Conservation (phyloP, 148 eudicot genomes). For the Chenopodium suecicum region DNA sequence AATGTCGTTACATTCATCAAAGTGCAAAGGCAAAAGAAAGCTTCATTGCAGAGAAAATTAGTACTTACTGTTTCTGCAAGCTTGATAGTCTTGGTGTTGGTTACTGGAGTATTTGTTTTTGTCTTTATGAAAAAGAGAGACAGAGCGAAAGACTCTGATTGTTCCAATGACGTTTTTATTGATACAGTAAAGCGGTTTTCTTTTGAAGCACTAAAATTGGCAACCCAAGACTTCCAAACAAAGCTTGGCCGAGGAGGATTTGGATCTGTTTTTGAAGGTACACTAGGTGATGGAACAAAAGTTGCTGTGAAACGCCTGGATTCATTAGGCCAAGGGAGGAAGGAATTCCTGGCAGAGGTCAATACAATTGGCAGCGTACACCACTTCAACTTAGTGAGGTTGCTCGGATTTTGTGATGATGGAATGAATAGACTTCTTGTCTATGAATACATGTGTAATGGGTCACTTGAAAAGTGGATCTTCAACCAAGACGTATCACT, state of each 20-base stretch:
- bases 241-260: constrained; percentile 33
- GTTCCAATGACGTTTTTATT: neutral
- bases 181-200: constrained; percentile 19
- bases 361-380: constrained; percentile 39
- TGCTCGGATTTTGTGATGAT: constrained; percentile 40
- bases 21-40: neutral
- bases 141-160: neutral
- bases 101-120: neutral
- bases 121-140: neutral
- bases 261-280: constrained; percentile 28
- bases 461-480: constrained; percentile 43
- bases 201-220: constrained; percentile 1
- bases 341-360: constrained; percentile 41
- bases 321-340: constrained; percentile 22
- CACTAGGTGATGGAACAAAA: constrained; percentile 8
- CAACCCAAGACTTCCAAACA: constrained; percentile 19
- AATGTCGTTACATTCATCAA: neutral
- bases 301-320: constrained; percentile 29
- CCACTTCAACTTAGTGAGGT: constrained; percentile 37
- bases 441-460: constrained; percentile 40
- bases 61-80: neutral
- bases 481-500: constrained; percentile 13
- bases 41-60: neutral
- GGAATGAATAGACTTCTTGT: constrained; percentile 36
- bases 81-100: neutral